Percentiles rank a stretch among this genome's conserved stretches.
phyloP scores from a whole-genome alignment of 2,329 filamentous ascomycete genomes.

The Alternaria sp. region DNA sequence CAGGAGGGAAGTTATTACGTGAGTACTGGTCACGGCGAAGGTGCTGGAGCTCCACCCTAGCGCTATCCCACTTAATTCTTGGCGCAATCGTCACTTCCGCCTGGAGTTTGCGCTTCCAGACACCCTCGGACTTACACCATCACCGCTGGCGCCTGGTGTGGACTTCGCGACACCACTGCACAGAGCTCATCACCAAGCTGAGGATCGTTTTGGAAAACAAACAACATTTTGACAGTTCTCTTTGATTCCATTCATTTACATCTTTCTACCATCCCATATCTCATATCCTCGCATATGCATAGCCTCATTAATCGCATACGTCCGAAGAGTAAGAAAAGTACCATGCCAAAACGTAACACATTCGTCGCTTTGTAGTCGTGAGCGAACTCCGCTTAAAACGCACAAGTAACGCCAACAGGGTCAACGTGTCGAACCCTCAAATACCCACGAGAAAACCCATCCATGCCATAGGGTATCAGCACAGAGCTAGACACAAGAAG shows the following conservation, averaged over 20 bases:
- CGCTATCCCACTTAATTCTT: slow-evolving; percentile 24
- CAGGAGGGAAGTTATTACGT: slow-evolving; percentile 23
- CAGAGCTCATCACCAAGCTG: neutral
- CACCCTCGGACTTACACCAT: neutral
- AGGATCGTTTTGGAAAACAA: too few species aligned
- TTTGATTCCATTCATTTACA: slow-evolving; percentile 3
- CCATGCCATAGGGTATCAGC: slow-evolving; percentile 4
- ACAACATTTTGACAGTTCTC: neutral
- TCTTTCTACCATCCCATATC: neutral
- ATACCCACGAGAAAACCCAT: neutral
- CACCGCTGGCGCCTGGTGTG: neutral
- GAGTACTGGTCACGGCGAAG: slow-evolving; percentile 31
- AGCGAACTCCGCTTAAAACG: slow-evolving; percentile 4
- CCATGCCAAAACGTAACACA: neutral
- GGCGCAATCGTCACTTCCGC: slow-evolving; percentile 19
- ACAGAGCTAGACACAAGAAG: slow-evolving; percentile 2
- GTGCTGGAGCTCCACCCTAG: slow-evolving; percentile 34
- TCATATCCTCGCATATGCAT: slow-evolving; percentile 7
- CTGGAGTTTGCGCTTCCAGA: slow-evolving; percentile 4
- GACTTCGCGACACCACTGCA: neutral
- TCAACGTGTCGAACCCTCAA: neutral
- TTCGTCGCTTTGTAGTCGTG: slow-evolving; percentile 6
- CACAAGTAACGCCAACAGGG: slow-evolving; percentile 6
- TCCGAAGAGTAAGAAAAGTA: neutral
- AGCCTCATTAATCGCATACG: slow-evolving; percentile 9